A percentile compares a stretch with the other conserved stretches of the same genome.
Conservation (phyloP, 2,329 filamentous ascomycete species). For the Colletotrichum tropicicola region DNA sequence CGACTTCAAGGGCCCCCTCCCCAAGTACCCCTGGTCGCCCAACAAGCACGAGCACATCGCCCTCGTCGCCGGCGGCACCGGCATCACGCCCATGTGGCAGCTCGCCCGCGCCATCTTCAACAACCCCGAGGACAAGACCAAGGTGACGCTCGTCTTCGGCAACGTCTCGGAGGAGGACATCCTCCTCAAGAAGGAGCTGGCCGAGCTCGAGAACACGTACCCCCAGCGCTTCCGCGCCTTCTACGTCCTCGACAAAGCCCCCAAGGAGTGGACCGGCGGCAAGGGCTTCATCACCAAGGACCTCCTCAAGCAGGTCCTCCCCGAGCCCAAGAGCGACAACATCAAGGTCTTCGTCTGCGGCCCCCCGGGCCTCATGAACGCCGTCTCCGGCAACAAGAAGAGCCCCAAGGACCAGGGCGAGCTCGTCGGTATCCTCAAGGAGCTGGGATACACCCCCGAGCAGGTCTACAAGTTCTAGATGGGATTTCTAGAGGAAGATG, state of each 20-base stretch:
- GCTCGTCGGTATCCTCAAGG: constrained; percentile 81
- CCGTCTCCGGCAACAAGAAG: constrained; percentile 88
- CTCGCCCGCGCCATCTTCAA: constrained; percentile 91
- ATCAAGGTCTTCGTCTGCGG: constrained; percentile 98
- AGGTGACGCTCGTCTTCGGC: constrained; percentile 94
- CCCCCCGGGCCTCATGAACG: constrained; percentile 92
- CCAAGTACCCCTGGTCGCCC: constrained; percentile 87
- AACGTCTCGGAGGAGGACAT: constrained; percentile 93
- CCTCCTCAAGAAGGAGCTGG: constrained; percentile 84
- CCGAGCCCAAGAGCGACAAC: constrained; percentile 89
- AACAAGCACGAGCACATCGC: constrained; percentile 96
- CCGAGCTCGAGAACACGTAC: constrained; percentile 91
- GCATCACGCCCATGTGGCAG: constrained; percentile 99
- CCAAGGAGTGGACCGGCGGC: constrained; percentile 78
- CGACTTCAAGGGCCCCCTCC: constrained; percentile 93
- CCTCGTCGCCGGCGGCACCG: constrained; percentile 92
- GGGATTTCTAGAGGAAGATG: neutral
- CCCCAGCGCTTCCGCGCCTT: constrained; percentile 95
- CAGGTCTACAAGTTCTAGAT: constrained; percentile 94
- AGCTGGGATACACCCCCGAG: constrained; percentile 74
- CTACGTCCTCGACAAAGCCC: constrained; percentile 89
- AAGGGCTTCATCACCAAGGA: constrained; percentile 91
- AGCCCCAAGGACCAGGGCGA: constrained; percentile 96
- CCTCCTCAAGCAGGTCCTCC: constrained; percentile 91
- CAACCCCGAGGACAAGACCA: constrained; percentile 96